These are phyloP conservation scores for Paecilomyces niveus DNA, from an alignment of 2,329 filamentous ascomycete genomes.

Conservation along the genomic window DNA sequence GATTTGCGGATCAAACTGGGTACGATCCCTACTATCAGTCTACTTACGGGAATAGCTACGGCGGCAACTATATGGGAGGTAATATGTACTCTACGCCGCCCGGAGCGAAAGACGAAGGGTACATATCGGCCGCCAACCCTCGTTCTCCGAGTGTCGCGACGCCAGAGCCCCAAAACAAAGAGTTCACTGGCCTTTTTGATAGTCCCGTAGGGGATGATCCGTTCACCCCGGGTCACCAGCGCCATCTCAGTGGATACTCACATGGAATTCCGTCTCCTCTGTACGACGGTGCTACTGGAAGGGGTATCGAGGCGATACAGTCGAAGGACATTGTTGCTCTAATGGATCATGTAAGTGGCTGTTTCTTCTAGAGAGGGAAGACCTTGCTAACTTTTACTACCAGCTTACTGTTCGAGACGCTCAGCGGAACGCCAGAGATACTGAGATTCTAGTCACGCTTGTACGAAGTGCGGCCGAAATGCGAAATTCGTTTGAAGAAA, in stretches of 20 bases:
- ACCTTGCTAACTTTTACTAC: constrained; percentile 18
- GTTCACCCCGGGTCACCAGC: constrained; percentile 53
- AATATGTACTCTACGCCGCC: constrained; percentile 44
- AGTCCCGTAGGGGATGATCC: constrained; percentile 50
- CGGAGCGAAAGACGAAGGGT: constrained; percentile 77
- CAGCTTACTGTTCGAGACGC: constrained; percentile 91
- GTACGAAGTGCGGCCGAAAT: constrained; percentile 93
- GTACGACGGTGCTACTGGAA: constrained; percentile 82
- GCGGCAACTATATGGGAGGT: constrained; percentile 26
- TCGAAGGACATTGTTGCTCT: constrained; percentile 94
- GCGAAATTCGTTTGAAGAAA: constrained; percentile 91
- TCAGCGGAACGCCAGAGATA: constrained; percentile 90
- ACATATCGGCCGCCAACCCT: constrained; percentile 68
- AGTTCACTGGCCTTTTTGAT: constrained; percentile 44
- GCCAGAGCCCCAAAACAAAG: constrained; percentile 39
- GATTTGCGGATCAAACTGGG: neutral
- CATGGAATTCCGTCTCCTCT: constrained; percentile 85
- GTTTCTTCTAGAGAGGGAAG: constrained; percentile 9
- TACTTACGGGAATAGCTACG: constrained; percentile 23
- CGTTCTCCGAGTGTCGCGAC: constrained; percentile 44
- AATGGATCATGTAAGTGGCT: constrained; percentile 76
- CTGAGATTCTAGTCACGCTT: constrained; percentile 89
- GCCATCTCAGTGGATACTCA: constrained; percentile 80
- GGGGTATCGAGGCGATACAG: constrained; percentile 83
- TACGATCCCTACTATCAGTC: constrained; percentile 50